phyloP scores from a whole-genome alignment of 371 early-diverging fungal species.

The Dinochytrium kinnereticum region DNA sequence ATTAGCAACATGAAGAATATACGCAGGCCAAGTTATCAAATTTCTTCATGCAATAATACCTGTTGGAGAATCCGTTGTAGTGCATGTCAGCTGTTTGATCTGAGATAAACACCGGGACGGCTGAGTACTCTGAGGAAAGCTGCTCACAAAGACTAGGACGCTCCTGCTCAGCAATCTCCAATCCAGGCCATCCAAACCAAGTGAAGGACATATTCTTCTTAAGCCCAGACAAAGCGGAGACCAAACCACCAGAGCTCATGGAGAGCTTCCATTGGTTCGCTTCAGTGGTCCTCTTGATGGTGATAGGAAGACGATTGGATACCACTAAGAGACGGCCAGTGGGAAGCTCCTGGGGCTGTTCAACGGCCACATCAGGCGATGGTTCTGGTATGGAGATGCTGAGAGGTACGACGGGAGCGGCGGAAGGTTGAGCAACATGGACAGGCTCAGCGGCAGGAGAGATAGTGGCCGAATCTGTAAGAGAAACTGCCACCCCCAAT shows the following conservation, averaged over 20 bases:
- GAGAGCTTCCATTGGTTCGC: conserved; percentile 70
- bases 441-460: no score
- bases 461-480: no score
- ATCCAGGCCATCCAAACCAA: conserved; percentile 99
- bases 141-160: conserved; percentile 73
- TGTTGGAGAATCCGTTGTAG: conserved; percentile 99
- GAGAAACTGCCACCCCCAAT: no score
- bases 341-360: background rate
- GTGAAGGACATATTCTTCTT: conserved; percentile 88
- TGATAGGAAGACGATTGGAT: conserved; percentile 99
- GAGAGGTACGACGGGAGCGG: no score
- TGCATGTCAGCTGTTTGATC: conserved; percentile 96
- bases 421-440: no score
- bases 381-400: background rate
- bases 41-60: no score
- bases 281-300: conserved; percentile 76
- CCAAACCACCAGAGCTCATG: conserved; percentile 97
- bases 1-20: background rate
- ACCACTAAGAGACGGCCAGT: conserved; percentile 88
- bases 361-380: background rate
- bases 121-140: conserved; percentile 81
- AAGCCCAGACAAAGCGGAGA: conserved; percentile 94
- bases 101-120: conserved; percentile 95
- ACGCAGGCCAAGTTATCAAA: background rate
- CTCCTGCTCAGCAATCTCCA: conserved; percentile 86